Evolutionary conservation across 73 alveolate genomes (phyloP).

Genomic region (Tetrahymena malaccensis): DNA sequence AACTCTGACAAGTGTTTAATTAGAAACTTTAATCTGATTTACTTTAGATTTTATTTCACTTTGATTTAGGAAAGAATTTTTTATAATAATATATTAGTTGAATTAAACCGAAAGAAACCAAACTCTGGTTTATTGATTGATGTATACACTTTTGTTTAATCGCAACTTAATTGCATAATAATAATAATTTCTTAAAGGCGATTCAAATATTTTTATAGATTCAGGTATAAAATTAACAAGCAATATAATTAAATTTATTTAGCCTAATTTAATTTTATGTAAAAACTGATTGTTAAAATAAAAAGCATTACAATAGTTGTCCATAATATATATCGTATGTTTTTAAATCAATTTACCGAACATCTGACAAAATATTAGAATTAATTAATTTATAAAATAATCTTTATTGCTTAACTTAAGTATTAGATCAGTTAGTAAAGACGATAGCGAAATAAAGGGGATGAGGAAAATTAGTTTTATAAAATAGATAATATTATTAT

Average conservation of each 20-base stretch:
- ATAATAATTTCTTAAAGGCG: neutral
- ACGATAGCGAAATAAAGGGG: neutral
- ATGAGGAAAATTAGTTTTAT: neutral
- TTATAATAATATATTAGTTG: neutral
- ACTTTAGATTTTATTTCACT: neutral
- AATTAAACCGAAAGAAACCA: neutral
- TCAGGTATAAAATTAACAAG: neutral
- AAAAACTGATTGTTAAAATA: neutral
- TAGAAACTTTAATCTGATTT: neutral
- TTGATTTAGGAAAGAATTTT: neutral
- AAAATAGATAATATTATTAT: too few relatives aligned
- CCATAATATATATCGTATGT: neutral
- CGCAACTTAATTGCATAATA: neutral
- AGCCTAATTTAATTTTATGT: neutral
- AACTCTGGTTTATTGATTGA: too few relatives aligned
- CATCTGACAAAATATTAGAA: neutral
- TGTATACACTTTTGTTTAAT: neutral
- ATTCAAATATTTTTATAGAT: too few relatives aligned
- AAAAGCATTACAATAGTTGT: neutral
- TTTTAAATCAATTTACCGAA: neutral
- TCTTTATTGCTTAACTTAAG: neutral
- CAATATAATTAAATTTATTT: too few relatives aligned
- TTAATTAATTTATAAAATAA: too few relatives aligned
- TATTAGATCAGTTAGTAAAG: neutral
- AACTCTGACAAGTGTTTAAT: neutral